These are phyloP conservation scores for Tetrapisispora pingtungensis DNA, from an alignment of 805 yeast species.

Conservation along the genomic window DNA sequence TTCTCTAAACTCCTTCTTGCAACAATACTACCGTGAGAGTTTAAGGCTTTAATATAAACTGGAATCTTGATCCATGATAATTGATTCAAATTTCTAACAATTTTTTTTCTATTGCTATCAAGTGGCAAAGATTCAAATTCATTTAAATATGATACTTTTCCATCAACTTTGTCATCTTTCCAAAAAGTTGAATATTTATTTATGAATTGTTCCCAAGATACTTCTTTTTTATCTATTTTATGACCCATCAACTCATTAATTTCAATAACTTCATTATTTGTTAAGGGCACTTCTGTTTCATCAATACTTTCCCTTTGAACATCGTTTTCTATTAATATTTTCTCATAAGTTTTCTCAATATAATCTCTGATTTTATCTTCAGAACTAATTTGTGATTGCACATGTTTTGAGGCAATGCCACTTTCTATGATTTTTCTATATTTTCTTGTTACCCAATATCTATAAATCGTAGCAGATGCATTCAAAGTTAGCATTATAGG, in stretches of 20 bases:
- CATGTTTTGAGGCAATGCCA: constrained; percentile 15
- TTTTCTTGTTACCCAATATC: constrained; percentile 19
- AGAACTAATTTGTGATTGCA: constrained; percentile 17
- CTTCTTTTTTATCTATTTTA: not conserved
- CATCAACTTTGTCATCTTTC: constrained; percentile 3
- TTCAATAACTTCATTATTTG: not conserved
- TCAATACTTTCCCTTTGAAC: constrained; percentile 6
- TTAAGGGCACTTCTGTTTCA: not conserved
- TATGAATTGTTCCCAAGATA: constrained; percentile 21
- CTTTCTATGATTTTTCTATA: constrained; percentile 17
- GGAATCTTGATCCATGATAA: constrained; percentile 73
- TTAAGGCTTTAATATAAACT: constrained; percentile 56
- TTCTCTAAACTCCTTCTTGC: constrained; percentile 54
- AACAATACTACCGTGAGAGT: constrained; percentile 81
- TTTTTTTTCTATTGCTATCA: constrained; percentile 31
- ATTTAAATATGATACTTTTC: constrained; percentile 5
- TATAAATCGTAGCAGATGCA: constrained; percentile 23
- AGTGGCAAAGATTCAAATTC: constrained; percentile 25
- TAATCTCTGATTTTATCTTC: constrained; percentile 19
- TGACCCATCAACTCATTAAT: not conserved
- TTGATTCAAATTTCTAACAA: constrained; percentile 46
- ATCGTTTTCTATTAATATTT: constrained; percentile 14
- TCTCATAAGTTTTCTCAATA: constrained; percentile 18
- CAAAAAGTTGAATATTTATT: constrained; percentile 15
- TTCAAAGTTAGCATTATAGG: constrained; percentile 23